Conservation (phyloP, 768 basidiomycete species). For the Fomitopsis pulvina region DNA sequence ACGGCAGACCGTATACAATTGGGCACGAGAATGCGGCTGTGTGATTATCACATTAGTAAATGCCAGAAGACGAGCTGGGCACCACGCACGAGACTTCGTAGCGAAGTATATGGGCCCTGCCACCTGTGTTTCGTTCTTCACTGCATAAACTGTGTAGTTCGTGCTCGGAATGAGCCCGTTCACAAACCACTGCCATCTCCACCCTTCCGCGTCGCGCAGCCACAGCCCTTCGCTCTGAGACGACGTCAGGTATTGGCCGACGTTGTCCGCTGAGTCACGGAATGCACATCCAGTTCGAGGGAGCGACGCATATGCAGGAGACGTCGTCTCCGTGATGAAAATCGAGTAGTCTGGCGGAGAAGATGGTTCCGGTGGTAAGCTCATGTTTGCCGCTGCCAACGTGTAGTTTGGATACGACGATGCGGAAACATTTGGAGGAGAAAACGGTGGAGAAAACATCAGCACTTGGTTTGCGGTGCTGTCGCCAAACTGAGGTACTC, state of each 20-base stretch:
- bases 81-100: slow-evolving; percentile 63
- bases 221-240: slow-evolving; percentile 41
- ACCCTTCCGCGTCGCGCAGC: slow-evolving; percentile 51
- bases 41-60: neutral
- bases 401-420: slow-evolving; percentile 74
- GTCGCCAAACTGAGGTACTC: slow-evolving; percentile 60
- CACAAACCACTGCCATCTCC: slow-evolving; percentile 64
- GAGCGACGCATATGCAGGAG: slow-evolving; percentile 30
- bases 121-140: slow-evolving; percentile 50
- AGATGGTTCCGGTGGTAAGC: slow-evolving; percentile 32
- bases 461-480: slow-evolving; percentile 68
- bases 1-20: slow-evolving; percentile 64
- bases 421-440: slow-evolving; percentile 19
- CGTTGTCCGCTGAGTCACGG: slow-evolving; percentile 22
- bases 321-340: slow-evolving; percentile 45
- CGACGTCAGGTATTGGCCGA: neutral
- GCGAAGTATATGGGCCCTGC: slow-evolving; percentile 63
- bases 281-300: slow-evolving; percentile 59
- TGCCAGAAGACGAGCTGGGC: neutral
- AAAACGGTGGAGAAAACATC: slow-evolving; percentile 56
- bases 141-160: slow-evolving; percentile 74
- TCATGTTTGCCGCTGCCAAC: slow-evolving; percentile 50
- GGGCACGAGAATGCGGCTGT: slow-evolving; percentile 63
- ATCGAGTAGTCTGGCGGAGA: slow-evolving; percentile 40
- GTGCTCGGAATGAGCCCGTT: slow-evolving; percentile 52